Percentiles rank a stretch among this genome's conserved stretches.
Evolutionary conservation across 129 eudicot species (phyloP).

Genomic region (Centella asiatica): DNA sequence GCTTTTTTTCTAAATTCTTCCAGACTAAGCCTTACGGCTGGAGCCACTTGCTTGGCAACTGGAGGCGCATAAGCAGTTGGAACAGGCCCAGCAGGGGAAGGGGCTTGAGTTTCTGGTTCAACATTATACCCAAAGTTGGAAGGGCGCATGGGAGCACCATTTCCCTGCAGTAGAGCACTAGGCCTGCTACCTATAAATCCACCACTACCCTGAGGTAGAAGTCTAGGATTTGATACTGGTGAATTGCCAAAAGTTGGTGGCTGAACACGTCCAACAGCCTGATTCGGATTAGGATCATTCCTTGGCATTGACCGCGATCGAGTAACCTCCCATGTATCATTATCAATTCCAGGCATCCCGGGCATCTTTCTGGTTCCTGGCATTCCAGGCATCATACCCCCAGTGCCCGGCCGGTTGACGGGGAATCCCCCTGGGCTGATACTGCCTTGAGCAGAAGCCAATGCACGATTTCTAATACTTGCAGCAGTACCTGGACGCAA

Average conservation of each 20-base stretch:
- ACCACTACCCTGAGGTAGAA: slow-evolving; percentile 69
- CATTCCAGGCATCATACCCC: slow-evolving; percentile 97
- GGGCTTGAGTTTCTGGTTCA: slow-evolving; percentile 23
- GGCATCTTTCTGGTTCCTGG: slow-evolving; percentile 92
- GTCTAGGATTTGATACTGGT: slow-evolving; percentile 38
- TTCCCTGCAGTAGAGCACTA: slow-evolving; percentile 70
- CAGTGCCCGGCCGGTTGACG: slow-evolving; percentile 68
- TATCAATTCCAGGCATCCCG: slow-evolving; percentile 64
- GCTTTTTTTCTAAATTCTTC: slow-evolving; percentile 57
- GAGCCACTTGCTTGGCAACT: slow-evolving; percentile 20
- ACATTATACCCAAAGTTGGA: slow-evolving; percentile 19
- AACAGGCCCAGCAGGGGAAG: slow-evolving; percentile 21
- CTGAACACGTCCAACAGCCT: slow-evolving; percentile 32
- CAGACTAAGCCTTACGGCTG: slow-evolving; percentile 21
- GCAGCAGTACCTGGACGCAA: slow-evolving; percentile 79
- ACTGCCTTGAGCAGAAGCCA: slow-evolving; percentile 40
- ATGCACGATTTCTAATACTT: slow-evolving; percentile 57
- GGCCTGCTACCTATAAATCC: slow-evolving; percentile 43
- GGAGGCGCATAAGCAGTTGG: slow-evolving; percentile 26
- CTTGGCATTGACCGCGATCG: slow-evolving; percentile 57
- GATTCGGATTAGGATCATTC: slow-evolving; percentile 31
- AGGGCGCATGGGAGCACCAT: slow-evolving; percentile 28
- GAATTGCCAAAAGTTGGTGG: slow-evolving; percentile 45
- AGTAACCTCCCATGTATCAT: slow-evolving; percentile 76
- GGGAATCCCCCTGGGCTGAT: slow-evolving; percentile 45